phyloP scores from a whole-genome alignment of 1,284 basidiomycete genomes.

The Mycosarcoma maydis region DNA sequence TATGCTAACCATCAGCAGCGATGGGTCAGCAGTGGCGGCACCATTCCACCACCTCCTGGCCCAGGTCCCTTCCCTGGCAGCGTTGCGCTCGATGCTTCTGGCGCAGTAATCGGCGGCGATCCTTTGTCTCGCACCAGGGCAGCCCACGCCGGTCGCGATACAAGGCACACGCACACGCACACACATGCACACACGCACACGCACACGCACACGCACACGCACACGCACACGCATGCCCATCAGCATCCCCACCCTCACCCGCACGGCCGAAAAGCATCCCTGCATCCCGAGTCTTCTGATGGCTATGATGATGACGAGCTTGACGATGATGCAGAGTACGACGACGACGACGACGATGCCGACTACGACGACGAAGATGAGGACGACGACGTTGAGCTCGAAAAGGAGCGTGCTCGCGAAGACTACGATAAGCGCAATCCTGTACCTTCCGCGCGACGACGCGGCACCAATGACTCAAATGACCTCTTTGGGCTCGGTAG shows the following conservation, averaged over 20 bases:
- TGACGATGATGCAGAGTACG: conserved; percentile 70
- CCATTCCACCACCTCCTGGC: conserved; percentile 87
- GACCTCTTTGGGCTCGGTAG: conserved; percentile 82
- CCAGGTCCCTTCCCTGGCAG: conserved; percentile 98
- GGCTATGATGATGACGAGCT: conserved; percentile 59
- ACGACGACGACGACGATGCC: conserved; percentile 70
- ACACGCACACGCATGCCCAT: conserved; percentile 50
- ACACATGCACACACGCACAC: conserved; percentile 37
- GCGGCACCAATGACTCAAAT: conserved; percentile 64
- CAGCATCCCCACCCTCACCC: conserved; percentile 41
- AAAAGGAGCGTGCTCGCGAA: conserved; percentile 63
- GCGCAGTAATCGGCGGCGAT: conserved; percentile 80
- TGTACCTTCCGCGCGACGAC: conserved; percentile 26
- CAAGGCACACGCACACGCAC: conserved; percentile 50
- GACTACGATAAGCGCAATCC: conserved; percentile 48
- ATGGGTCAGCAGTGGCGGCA: conserved; percentile 84
- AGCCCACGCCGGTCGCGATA: conserved; percentile 22
- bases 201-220: conserved; percentile 37
- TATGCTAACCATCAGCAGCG: conserved; percentile 97
- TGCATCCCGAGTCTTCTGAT: conserved; percentile 47
- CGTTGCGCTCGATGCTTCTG: conserved; percentile 87
- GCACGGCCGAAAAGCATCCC: conserved; percentile 33
- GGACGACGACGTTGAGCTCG: conserved; percentile 56
- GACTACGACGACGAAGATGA: conserved; percentile 64
- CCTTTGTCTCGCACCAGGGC: conserved; percentile 65